A percentile compares a stretch with the other conserved stretches of the same genome.
Evolutionary conservation across 2,329 filamentous ascomycete genomes (phyloP).

Genomic region (Emergomyces orientalis): DNA sequence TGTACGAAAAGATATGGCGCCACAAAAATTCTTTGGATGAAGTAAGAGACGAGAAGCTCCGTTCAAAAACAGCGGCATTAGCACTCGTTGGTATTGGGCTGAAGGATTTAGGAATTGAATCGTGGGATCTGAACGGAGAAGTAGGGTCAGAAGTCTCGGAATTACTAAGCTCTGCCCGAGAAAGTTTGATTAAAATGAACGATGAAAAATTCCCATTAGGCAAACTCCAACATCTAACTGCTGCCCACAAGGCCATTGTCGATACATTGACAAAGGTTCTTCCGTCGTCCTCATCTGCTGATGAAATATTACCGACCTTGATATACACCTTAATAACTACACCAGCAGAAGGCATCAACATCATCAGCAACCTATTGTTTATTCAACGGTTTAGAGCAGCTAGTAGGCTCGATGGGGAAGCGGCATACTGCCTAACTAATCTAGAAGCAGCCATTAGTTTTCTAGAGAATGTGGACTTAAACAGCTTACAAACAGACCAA

Average conservation of each 20-base stretch:
- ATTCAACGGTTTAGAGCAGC: conserved; percentile 85
- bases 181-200: conserved; percentile 71
- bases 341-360: conserved; percentile 72
- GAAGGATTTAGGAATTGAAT: conserved; percentile 70
- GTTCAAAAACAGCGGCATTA: conserved; percentile 86
- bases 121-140: conserved; percentile 52
- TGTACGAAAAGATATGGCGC: conserved; percentile 82
- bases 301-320: conserved; percentile 92
- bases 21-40: conserved; percentile 89
- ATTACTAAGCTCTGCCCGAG: conserved; percentile 61
- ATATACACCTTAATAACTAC: conserved; percentile 94
- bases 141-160: conserved; percentile 60
- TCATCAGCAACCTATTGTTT: conserved; percentile 90
- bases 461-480: conserved; percentile 86
- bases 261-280: conserved; percentile 64
- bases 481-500: conserved; percentile 76
- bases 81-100: conserved; percentile 85
- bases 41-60: conserved; percentile 84
- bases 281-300: conserved; percentile 73
- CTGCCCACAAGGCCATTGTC: conserved; percentile 87
- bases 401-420: conserved; percentile 80
- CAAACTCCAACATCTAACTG: conserved; percentile 80
- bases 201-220: conserved; percentile 79
- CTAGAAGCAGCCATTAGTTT: conserved; percentile 92
- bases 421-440: conserved; percentile 92